Evolutionary conservation across 495 filamentous ascomycete species (phyloP).

Genomic region (Xylaria cubensis): DNA sequence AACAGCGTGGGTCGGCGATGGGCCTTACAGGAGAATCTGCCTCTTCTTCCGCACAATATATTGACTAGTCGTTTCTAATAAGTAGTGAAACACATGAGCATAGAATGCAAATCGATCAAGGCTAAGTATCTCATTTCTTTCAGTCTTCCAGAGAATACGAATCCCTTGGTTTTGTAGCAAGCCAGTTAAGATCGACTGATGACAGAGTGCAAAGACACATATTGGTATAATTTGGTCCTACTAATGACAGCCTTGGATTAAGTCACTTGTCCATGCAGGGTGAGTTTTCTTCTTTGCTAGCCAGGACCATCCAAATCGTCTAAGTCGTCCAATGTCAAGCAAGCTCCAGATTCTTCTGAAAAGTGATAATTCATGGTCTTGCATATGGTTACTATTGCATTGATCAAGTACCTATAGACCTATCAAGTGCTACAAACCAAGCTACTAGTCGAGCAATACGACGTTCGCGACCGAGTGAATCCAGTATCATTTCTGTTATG

Average conservation of each 20-base stretch:
- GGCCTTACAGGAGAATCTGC: neutral
- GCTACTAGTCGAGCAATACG: conserved; percentile 12
- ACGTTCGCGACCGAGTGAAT: conserved; percentile 23
- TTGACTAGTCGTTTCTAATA: neutral
- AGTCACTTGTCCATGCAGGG: neutral
- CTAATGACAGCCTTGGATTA: neutral
- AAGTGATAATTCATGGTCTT: neutral
- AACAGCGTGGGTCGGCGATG: neutral
- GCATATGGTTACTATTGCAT: conserved; percentile 15
- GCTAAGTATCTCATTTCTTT: neutral
- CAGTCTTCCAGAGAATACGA: neutral
- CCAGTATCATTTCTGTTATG: conserved; percentile 21
- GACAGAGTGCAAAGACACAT: neutral
- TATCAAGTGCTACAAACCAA: conserved; percentile 18
- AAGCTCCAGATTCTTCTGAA: neutral
- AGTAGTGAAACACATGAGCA: neutral
- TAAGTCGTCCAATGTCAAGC: neutral
- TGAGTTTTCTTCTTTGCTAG: neutral
- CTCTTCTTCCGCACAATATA: neutral
- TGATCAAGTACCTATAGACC: conserved; percentile 23
- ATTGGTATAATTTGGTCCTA: neutral
- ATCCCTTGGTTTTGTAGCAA: neutral
- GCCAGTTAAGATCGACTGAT: neutral
- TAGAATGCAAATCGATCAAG: neutral
- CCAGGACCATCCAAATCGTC: neutral